These are phyloP conservation scores for Papiliotrema terrestris DNA, from an alignment of 1,284 basidiomycete species.

Conservation along the genomic window DNA sequence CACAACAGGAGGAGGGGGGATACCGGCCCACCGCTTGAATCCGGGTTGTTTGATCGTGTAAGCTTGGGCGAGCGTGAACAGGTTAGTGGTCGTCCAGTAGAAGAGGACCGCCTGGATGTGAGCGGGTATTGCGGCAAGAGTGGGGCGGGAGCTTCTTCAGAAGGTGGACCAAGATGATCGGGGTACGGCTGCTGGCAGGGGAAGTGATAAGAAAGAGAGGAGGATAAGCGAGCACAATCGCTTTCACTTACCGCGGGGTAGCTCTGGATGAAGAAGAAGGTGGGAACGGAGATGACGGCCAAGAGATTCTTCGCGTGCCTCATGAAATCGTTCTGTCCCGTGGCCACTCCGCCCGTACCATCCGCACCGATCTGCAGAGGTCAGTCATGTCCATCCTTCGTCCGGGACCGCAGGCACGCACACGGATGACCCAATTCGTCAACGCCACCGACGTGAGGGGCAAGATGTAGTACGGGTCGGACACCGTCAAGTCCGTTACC, in stretches of 20 bases:
- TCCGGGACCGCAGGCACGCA: conserved; percentile 53
- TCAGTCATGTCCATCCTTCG: background rate
- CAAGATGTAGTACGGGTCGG: conserved; percentile 75
- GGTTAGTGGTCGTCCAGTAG: conserved; percentile 57
- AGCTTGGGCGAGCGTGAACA: conserved; percentile 54
- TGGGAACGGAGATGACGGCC: conserved; percentile 51
- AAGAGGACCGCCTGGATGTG: conserved; percentile 52
- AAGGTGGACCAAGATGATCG: background rate
- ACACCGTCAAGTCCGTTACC: conserved; percentile 70
- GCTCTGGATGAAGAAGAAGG: conserved; percentile 60
- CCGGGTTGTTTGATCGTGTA: conserved; percentile 38
- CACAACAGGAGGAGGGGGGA: conserved; percentile 37
- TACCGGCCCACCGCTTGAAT: conserved; percentile 39
- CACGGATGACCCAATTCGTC: conserved; percentile 70
- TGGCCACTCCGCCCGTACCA: conserved; percentile 49
- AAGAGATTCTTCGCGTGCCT: conserved; percentile 41
- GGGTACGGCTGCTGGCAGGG: background rate
- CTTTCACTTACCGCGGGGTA: conserved; percentile 50
- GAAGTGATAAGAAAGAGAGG: background rate
- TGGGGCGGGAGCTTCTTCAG: background rate
- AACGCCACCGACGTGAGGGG: conserved; percentile 63
- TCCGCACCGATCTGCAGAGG: conserved; percentile 56
- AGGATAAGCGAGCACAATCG: too few species aligned
- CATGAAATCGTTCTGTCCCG: conserved; percentile 12
- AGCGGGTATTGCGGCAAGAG: too few species aligned